Percentiles rank a stretch among this genome's conserved stretches.
These are phyloP conservation scores for Neofusicoccum kwambonambiense DNA, from an alignment of 2,329 filamentous ascomycete species.

Conservation along the genomic window DNA sequence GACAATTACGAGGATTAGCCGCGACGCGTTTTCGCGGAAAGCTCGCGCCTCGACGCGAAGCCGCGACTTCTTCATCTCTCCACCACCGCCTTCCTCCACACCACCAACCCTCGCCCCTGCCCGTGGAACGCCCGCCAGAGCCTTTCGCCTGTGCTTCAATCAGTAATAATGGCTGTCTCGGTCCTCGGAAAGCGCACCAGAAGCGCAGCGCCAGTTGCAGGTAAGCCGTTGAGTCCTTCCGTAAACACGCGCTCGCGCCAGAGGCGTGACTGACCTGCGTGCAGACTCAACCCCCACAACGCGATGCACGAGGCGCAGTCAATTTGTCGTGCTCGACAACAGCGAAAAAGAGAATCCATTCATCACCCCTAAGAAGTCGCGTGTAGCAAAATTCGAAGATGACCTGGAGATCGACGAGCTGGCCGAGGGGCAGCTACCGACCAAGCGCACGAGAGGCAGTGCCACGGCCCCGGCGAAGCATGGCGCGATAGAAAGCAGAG, in stretches of 20 bases:
- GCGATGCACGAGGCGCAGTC: constrained; percentile 42
- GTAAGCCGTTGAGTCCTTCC: constrained; percentile 23
- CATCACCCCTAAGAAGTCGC: constrained; percentile 35
- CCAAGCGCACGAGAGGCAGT: constrained; percentile 32
- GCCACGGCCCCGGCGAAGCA: constrained; percentile 51
- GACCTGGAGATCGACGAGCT: constrained; percentile 47
- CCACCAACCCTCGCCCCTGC: background rate
- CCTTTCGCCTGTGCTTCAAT: background rate
- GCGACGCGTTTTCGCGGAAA: background rate
- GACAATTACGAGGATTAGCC: background rate
- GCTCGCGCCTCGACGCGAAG: constrained; percentile 6
- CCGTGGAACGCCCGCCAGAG: background rate
- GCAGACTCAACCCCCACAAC: constrained; percentile 4
- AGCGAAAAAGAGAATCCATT: constrained; percentile 69
- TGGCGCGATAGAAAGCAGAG: constrained; percentile 36
- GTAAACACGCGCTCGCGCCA: constrained; percentile 26
- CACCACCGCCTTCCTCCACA: constrained; percentile 2
- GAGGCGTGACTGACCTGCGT: constrained; percentile 19
- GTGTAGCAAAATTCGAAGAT: constrained; percentile 29
- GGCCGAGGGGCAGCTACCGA: constrained; percentile 31
- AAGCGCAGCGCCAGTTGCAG: constrained; percentile 27
- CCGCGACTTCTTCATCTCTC: constrained; percentile 13
- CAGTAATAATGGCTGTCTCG: constrained; percentile 30
- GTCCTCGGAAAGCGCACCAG: constrained; percentile 41
- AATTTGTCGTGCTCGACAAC: constrained; percentile 52